Percentiles rank a stretch among this genome's conserved stretches.
Evolutionary conservation across 2,329 filamentous ascomycete genomes (phyloP).

Genomic region (Fusarium tricinctum): DNA sequence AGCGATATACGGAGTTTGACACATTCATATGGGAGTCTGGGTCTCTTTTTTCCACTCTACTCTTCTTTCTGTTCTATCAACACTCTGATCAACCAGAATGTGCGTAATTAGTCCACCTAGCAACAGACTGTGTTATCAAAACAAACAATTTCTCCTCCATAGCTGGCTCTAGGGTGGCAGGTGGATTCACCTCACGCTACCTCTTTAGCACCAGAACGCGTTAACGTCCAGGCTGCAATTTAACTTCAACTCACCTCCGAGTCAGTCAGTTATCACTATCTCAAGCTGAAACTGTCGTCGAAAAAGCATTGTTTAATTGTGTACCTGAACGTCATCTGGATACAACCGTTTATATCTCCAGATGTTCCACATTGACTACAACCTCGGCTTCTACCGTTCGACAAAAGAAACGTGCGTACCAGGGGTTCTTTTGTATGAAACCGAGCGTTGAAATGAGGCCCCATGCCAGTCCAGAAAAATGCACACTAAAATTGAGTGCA

Average conservation of each 20-base stretch:
- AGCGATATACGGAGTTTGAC: not conserved
- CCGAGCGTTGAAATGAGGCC: too few species aligned
- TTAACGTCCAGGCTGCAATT: slow-evolving; percentile 13
- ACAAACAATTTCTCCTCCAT: not conserved
- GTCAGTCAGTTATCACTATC: slow-evolving; percentile 1
- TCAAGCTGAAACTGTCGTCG: not conserved
- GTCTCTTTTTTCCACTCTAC: not conserved
- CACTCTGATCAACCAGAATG: too few species aligned
- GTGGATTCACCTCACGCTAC: not conserved
- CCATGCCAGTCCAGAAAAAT: slow-evolving; percentile 1
- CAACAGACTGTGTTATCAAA: not conserved
- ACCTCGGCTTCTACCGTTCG: slow-evolving; percentile 18
- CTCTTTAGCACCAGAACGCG: too few species aligned
- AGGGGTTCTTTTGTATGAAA: not conserved
- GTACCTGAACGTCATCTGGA: not conserved
- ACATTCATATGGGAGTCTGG: not conserved
- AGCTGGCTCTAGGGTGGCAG: not conserved
- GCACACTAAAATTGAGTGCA: not conserved
- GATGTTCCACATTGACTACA: slow-evolving; percentile 8
- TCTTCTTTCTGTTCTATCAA: not conserved
- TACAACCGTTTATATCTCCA: slow-evolving; percentile 4
- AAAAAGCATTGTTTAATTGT: not conserved
- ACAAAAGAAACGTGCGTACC: slow-evolving; percentile 18
- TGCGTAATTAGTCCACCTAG: not conserved
- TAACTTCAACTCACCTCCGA: slow-evolving; percentile 9